Percentiles rank a stretch among this genome's conserved stretches.
phyloP scores from a whole-genome alignment of 2,329 filamentous ascomycete genomes.

The Macroventuria anomochaeta region DNA sequence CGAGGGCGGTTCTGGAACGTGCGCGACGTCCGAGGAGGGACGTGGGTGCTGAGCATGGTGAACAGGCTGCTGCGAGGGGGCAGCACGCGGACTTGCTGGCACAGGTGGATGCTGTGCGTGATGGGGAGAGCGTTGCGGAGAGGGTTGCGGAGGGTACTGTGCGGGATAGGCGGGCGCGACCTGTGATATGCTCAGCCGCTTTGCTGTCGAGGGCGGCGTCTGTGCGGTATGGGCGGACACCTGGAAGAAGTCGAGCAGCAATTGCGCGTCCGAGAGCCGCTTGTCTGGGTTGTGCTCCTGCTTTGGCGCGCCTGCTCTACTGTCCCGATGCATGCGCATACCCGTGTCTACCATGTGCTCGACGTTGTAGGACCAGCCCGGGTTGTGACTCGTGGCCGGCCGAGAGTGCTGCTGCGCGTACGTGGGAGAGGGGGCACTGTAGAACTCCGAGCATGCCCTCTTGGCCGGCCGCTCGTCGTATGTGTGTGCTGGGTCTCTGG shows the following conservation, averaged over 20 bases:
- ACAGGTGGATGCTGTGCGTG: constrained; percentile 13
- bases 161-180: constrained; percentile 14
- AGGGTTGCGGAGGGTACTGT: constrained; percentile 20
- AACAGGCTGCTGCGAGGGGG: constrained; percentile 10
- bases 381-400: constrained; percentile 57
- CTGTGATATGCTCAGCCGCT: constrained; percentile 39
- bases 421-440: constrained; percentile 52
- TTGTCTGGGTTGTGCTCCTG: constrained; percentile 44
- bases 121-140: constrained; percentile 17
- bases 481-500: constrained; percentile 17
- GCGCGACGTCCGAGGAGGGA: constrained; percentile 24
- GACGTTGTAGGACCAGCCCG: constrained; percentile 48
- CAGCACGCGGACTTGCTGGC: constrained; percentile 20
- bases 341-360: constrained; percentile 48
- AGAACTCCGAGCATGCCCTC: constrained; percentile 65
- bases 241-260: constrained; percentile 54
- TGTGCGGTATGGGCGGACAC: constrained; percentile 39
- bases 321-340: constrained; percentile 40
- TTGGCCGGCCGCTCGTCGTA: constrained; percentile 62
- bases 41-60: constrained; percentile 19
- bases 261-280: constrained; percentile 53
- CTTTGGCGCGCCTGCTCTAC: constrained; percentile 12
- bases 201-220: constrained; percentile 35
- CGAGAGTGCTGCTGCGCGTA: constrained; percentile 44
- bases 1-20: constrained; percentile 20